Percentiles rank a stretch among this genome's conserved stretches.
Evolutionary conservation across 2,329 filamentous ascomycete genomes (phyloP).

Genomic region (Acrodontium crateriforme): DNA sequence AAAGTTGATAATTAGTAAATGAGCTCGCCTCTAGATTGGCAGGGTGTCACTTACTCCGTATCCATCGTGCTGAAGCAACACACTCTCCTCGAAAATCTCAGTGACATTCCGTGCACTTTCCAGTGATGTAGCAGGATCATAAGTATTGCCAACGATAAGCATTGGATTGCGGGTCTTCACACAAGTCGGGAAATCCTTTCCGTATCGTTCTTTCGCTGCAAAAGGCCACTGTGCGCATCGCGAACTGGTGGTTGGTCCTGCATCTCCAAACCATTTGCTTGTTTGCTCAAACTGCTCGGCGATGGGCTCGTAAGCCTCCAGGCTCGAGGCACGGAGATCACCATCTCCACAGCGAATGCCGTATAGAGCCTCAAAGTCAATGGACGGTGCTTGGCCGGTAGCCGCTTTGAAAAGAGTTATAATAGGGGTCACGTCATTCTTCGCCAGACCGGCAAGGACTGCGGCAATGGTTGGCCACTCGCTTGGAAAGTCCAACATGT

Average conservation of each 20-base stretch:
- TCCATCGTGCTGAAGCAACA: no score
- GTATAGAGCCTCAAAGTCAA: background rate
- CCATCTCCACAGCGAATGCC: conserved; percentile 1
- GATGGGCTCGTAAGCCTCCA: background rate
- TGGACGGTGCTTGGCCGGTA: no score
- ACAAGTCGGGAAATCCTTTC: background rate
- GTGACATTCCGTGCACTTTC: background rate
- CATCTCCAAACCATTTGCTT: background rate
- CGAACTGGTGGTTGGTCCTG: background rate
- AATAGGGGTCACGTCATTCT: background rate
- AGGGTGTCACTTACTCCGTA: no score
- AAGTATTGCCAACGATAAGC: background rate
- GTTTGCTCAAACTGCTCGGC: background rate
- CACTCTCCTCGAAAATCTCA: background rate
- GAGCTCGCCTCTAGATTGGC: no score
- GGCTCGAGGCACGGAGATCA: background rate
- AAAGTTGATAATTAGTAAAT: no score
- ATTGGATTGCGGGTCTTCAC: background rate
- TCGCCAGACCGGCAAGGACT: background rate
- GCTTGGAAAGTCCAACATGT: background rate
- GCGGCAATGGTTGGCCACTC: conserved; percentile 1
- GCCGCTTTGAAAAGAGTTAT: background rate
- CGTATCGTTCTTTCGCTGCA: background rate
- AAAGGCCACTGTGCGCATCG: background rate
- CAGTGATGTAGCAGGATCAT: background rate